Conservation (phyloP, 441 rosid genomes). For the Populus hybrid region DNA sequence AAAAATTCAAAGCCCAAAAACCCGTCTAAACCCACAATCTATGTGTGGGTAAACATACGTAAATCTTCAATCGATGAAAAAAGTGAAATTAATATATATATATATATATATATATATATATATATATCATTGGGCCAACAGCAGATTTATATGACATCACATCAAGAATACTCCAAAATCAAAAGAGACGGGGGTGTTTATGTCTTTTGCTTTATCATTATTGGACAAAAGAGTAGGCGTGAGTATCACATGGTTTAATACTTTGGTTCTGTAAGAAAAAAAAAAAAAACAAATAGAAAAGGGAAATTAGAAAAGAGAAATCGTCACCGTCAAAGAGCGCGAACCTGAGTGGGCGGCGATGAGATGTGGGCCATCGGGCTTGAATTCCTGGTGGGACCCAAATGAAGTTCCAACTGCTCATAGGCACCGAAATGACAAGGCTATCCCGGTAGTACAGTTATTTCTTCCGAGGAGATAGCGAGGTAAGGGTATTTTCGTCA, state of each 20-base stretch:
- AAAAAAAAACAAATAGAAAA: not conserved
- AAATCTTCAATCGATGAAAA: too few species aligned
- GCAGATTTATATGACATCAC: not conserved
- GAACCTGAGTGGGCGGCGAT: conserved; percentile 32
- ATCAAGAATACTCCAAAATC: too few species aligned
- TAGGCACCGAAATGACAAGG: not conserved
- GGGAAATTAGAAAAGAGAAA: not conserved
- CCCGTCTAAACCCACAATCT: too few species aligned
- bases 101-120: too few species aligned
- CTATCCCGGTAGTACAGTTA: not conserved
- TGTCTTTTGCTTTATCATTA: not conserved
- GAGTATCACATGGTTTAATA: conserved; percentile 11
- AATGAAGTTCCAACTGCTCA: not conserved
- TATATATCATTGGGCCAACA: too few species aligned
- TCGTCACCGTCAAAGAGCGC: conserved; percentile 37
- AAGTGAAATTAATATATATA: too few species aligned
- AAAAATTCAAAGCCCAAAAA: too few species aligned
- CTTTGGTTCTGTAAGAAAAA: not conserved
- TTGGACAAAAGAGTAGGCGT: conserved; percentile 8
- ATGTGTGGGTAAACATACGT: too few species aligned
- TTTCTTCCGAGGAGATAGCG: rapidly evolving
- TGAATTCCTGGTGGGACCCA: conserved; percentile 28
- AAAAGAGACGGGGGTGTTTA: conserved; percentile 2
- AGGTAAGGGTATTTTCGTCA: conserved; percentile 10
- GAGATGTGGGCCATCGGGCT: conserved; percentile 32